Evolutionary conservation across 805 yeast species (phyloP).

Genomic region (Candida fluviatilis): DNA sequence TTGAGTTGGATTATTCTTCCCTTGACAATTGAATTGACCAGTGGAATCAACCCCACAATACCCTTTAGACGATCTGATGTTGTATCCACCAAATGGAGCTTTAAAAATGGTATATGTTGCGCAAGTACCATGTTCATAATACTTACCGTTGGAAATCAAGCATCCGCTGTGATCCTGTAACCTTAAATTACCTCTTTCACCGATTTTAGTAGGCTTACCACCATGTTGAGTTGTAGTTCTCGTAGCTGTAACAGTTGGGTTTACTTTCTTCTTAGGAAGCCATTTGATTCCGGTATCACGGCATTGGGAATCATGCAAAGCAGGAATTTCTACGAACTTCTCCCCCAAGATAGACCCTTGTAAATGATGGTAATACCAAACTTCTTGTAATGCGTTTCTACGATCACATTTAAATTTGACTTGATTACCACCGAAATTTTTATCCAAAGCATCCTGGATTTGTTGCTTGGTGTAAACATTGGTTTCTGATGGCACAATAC

Average conservation of each 20-base stretch:
- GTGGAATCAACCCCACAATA: slow-evolving; percentile 50
- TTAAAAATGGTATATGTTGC: slow-evolving; percentile 62
- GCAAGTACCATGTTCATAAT: slow-evolving; percentile 81
- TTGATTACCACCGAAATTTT: slow-evolving; percentile 46
- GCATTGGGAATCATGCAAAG: slow-evolving; percentile 39
- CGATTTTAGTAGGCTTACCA: slow-evolving; percentile 12
- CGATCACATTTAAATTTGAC: slow-evolving; percentile 60
- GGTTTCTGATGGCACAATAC: slow-evolving; percentile 62
- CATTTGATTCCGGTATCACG: slow-evolving; percentile 15
- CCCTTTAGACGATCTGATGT: slow-evolving; percentile 67
- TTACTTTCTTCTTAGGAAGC: slow-evolving; percentile 63
- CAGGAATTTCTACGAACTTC: slow-evolving; percentile 54
- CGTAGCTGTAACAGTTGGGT: slow-evolving; percentile 22
- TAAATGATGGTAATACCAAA: slow-evolving; percentile 79
- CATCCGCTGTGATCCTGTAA: slow-evolving; percentile 63
- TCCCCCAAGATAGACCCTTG: slow-evolving; percentile 71
- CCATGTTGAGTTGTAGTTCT: slow-evolving; percentile 16
- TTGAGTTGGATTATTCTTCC: slow-evolving; percentile 13
- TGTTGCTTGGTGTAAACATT: slow-evolving; percentile 55
- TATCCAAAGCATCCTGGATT: slow-evolving; percentile 48
- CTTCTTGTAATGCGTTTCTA: slow-evolving; percentile 45
- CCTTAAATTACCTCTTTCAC: slow-evolving; percentile 34
- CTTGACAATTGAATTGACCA: slow-evolving; percentile 19
- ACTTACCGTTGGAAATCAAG: slow-evolving; percentile 78
- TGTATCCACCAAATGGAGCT: slow-evolving; percentile 70